phyloP scores from a whole-genome alignment of 192 early-diverging fungal genomes.

The Umbelopsis ramanniana region DNA sequence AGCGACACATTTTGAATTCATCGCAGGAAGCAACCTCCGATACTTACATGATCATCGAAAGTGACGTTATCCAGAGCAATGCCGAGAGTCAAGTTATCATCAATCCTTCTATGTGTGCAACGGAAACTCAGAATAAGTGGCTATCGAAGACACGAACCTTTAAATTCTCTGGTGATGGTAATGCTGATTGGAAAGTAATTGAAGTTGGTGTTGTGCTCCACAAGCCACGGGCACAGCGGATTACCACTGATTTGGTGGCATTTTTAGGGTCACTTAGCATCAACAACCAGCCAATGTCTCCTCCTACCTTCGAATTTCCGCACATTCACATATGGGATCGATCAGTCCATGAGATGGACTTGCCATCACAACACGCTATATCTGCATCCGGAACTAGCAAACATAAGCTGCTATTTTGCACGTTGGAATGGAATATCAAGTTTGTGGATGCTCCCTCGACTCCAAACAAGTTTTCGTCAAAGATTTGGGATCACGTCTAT shows the following conservation, averaged over 20 bases:
- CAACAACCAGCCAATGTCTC: not conserved
- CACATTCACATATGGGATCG: not conserved
- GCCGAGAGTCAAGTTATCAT: not conserved
- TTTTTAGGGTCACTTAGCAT: not conserved
- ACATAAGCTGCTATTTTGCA: not conserved
- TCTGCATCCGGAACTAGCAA: too few relatives aligned
- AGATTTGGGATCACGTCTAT: not conserved
- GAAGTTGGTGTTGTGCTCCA: slow-evolving; percentile 1
- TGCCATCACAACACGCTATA: not conserved
- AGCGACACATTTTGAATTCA: too few relatives aligned
- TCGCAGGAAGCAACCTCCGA: not conserved
- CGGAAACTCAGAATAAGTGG: not conserved
- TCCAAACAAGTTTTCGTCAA: not conserved
- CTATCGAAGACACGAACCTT: not conserved
- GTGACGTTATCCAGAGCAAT: not conserved
- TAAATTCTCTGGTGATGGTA: not conserved
- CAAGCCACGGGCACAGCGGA: not conserved
- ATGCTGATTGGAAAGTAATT: not conserved
- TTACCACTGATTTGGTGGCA: not conserved
- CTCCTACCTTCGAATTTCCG: not conserved
- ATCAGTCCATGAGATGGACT: not conserved
- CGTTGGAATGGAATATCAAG: slow-evolving; percentile 2
- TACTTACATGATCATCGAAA: not conserved
- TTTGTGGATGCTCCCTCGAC: not conserved
- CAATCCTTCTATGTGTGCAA: not conserved